Conservation (phyloP, 768 basidiomycete genomes). For the Amanita molliuscula region DNA sequence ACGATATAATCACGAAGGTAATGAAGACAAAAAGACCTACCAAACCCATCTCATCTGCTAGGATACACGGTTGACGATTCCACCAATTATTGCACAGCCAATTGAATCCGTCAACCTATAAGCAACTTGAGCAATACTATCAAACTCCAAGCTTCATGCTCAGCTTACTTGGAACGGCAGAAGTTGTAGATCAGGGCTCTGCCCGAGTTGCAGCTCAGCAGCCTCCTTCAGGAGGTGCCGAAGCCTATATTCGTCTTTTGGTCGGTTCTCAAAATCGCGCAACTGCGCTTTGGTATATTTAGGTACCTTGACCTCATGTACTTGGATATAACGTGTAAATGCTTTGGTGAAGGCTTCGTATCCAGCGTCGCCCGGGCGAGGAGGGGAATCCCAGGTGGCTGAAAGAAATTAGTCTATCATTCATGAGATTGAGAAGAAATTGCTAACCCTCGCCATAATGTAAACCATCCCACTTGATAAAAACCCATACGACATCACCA, state of each 20-base stretch:
- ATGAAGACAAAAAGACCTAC: constrained; percentile 32
- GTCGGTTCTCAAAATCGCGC: constrained; percentile 39
- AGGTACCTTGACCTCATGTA: constrained; percentile 51
- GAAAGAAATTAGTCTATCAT: constrained; percentile 6
- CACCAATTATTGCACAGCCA: constrained; percentile 88
- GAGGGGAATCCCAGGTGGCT: constrained; percentile 96
- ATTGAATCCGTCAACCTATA: constrained; percentile 68
- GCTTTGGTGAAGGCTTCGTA: constrained; percentile 61
- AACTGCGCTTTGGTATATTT: constrained; percentile 32
- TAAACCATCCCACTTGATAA: constrained; percentile 89
- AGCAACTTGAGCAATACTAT: not conserved
- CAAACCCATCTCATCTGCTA: constrained; percentile 97
- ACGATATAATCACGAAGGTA: not conserved
- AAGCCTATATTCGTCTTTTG: constrained; percentile 41
- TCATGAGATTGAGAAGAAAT: not conserved
- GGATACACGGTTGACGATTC: constrained; percentile 72
- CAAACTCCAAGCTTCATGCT: not conserved
- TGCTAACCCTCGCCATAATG: constrained; percentile 86
- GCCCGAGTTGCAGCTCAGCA: constrained; percentile 57
- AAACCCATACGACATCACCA: constrained; percentile 64
- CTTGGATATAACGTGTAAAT: constrained; percentile 53
- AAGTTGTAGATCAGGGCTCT: constrained; percentile 49
- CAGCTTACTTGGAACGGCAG: constrained; percentile 78
- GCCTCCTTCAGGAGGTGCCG: constrained; percentile 36
- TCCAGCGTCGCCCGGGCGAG: constrained; percentile 41